Percentiles rank a stretch among this genome's conserved stretches.
Evolutionary conservation across 495 filamentous ascomycete genomes (phyloP).

Genomic region (Podospora conica): DNA sequence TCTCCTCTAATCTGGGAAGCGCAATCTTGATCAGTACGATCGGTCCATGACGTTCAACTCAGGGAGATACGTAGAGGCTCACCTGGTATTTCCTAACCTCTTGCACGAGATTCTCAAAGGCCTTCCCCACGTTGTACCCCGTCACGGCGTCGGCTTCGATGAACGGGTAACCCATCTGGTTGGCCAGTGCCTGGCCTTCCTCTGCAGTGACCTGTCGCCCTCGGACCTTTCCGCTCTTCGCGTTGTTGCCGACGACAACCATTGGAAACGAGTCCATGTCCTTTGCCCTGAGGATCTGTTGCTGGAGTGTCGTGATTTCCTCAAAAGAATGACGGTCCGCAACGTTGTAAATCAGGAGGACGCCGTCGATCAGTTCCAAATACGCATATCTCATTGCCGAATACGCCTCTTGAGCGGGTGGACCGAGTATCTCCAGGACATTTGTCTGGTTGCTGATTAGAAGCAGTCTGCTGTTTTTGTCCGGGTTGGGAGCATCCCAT

Average conservation of each 20-base stretch:
- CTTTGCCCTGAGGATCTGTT: neutral
- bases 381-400: neutral
- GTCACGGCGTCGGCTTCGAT: neutral
- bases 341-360: neutral
- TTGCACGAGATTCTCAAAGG: neutral
- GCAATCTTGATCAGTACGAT: too few relatives aligned
- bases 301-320: neutral
- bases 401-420: neutral
- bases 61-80: neutral
- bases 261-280: neutral
- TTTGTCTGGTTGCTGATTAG: neutral
- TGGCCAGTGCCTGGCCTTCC: neutral
- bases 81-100: neutral
- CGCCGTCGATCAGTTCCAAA: neutral
- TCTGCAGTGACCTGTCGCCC: neutral
- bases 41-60: too few relatives aligned
- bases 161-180: neutral
- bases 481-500: neutral
- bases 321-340: neutral
- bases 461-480: neutral
- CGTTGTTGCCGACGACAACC: neutral
- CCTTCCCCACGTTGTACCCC: neutral
- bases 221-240: neutral
- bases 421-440: neutral
- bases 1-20: too few relatives aligned